Base-by-base conservation (phyloP, 495 filamentous ascomycete species). In the Xylaria curta region DNA sequence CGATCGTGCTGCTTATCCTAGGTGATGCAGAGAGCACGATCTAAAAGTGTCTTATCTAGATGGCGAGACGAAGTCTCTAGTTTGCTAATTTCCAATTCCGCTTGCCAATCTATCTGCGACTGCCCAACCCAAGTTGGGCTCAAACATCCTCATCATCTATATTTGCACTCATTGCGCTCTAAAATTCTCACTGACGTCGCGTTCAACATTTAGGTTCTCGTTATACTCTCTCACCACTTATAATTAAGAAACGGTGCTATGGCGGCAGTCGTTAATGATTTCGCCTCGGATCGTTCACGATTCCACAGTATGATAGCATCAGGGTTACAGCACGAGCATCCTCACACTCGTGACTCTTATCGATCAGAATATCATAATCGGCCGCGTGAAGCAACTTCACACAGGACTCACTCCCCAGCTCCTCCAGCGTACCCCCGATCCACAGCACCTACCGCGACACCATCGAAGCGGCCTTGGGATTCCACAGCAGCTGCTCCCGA, bases 211-310 rank as follows among this genome's bases (percentile, higher is more conserved):
- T 46, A 72, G 65, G 12, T 72, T 54, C 56, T 33, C 40, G 38
- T 46, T 61, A 19, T 54, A 42, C 66, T 26, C 62, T 65, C 33
- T 31, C 15, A 33, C 44, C 51, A 58, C 26, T 28, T 60, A 68
- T 53, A 31, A 66, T 54, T 51, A 9, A 24, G 72, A 76, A 46
- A 70, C 74, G 73, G 80, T 81, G 79, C 78, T 72, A 87, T 86
- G 84, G 85, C 84, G 61, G 79, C 85, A 70, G 47, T 85, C 74
- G 82, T 85, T 46, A 81, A 83, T 75, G 84, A 87, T 73, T 83
- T 80, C 71, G 82, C 81, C 70, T 74, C 84, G 61, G 83, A 86
- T 65, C 78, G 78, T 42, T 78, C 83, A 63, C 79, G 81, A 68
- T 84, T 85, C 59, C 82, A 86, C 74, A 81, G 76, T 61, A 82